These are phyloP conservation scores for Wolfiporia cocos DNA, from an alignment of 1,284 basidiomycete genomes.

Conservation along the genomic window DNA sequence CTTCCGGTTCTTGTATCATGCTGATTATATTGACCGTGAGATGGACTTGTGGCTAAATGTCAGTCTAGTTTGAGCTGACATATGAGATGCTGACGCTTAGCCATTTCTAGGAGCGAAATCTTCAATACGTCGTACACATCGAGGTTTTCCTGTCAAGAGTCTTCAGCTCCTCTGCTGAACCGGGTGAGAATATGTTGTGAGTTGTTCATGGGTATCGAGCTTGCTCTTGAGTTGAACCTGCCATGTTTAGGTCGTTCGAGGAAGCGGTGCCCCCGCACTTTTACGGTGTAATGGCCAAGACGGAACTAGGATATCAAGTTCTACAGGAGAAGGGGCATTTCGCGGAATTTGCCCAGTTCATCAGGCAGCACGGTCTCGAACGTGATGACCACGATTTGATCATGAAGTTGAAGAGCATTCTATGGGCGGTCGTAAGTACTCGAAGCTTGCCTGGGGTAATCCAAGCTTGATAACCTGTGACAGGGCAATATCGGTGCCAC, in stretches of 20 bases:
- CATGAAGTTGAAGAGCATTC: constrained; percentile 86
- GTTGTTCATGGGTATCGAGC: too few species aligned
- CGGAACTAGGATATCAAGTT: constrained; percentile 88
- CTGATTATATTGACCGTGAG: constrained; percentile 90
- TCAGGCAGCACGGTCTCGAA: constrained; percentile 84
- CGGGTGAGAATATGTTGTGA: constrained; percentile 61
- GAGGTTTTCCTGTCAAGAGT: constrained; percentile 81
- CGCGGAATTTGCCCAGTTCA: constrained; percentile 84
- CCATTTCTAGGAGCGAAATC: constrained; percentile 68
- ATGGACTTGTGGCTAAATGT: constrained; percentile 96
- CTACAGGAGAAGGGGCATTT: constrained; percentile 91
- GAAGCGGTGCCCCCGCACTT: constrained; percentile 92
- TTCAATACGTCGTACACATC: constrained; percentile 81
- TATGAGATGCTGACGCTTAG: constrained; percentile 6
- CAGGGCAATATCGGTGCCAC: constrained; percentile 94
- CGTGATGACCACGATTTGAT: constrained; percentile 80
- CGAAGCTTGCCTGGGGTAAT: background rate
- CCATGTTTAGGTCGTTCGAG: constrained; percentile 75
- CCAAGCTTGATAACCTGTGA: background rate
- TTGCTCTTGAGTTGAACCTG: too few species aligned
- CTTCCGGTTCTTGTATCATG: constrained; percentile 87
- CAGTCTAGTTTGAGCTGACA: constrained; percentile 21
- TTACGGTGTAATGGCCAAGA: constrained; percentile 97
- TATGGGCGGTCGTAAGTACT: constrained; percentile 89
- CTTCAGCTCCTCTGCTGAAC: constrained; percentile 55